Conservation (phyloP, 495 filamentous ascomycete species). For the Xylaria telfairii region DNA sequence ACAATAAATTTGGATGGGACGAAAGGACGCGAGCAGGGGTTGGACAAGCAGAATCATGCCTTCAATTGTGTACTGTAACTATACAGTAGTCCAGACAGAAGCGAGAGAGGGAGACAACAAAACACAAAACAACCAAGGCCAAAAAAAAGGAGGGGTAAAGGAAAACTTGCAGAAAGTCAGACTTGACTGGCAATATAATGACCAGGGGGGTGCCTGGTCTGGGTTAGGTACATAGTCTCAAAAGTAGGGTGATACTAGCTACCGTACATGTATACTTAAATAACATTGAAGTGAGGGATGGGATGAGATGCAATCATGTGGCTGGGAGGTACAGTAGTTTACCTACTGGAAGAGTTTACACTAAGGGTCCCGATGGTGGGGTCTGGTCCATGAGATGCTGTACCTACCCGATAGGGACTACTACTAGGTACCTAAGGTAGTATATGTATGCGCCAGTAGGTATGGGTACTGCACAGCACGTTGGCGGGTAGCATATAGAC, state of each 20-base stretch:
- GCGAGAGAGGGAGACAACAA: conserved; percentile 11
- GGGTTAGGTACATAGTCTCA: conserved; percentile 11
- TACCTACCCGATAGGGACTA: background rate
- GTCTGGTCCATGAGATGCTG: conserved; percentile 24
- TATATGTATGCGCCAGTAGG: too few species aligned
- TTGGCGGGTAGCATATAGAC: background rate
- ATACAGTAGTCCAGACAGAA: background rate
- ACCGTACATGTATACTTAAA: background rate
- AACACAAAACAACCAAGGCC: background rate
- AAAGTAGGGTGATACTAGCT: background rate
- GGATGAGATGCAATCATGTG: background rate
- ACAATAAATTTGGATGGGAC: background rate
- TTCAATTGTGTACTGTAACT: background rate
- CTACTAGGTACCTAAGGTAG: background rate
- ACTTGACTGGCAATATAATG: conserved; percentile 14
- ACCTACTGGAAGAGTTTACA: background rate
- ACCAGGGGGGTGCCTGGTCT: conserved; percentile 14
- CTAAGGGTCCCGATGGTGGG: conserved; percentile 33
- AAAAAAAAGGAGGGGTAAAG: conserved; percentile 23
- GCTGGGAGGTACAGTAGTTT: background rate
- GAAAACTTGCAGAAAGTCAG: conserved; percentile 7
- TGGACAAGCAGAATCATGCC: conserved; percentile 24
- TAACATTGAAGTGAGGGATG: conserved; percentile 1
- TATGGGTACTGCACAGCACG: background rate
- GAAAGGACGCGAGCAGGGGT: conserved; percentile 26